Evolutionary conservation across 2,329 filamentous ascomycete species (phyloP), one percentile per base, ranked within the genome.

Genomic region (Chaetomium sp.): DNA sequence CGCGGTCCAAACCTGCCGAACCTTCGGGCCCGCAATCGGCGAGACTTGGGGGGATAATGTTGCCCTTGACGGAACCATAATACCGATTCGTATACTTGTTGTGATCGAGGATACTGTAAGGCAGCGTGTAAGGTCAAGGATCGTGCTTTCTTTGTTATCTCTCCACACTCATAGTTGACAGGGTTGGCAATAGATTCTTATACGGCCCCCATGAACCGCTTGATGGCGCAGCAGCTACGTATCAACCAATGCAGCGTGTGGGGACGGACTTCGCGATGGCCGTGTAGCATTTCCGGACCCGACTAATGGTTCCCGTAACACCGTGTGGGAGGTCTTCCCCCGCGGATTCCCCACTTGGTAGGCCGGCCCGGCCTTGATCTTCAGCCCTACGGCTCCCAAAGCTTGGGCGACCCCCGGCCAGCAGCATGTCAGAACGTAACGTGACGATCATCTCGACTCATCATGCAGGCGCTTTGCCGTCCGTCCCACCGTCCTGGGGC

Each of bases 1-100:
- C 6, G 59, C 54, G 9, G 59, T 62, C 63, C 63, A 65, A 12
- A 61, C 54, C 49, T 64, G 62, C 19, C 62, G 60, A 19, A 47
- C 14, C 52, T 64, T 64, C 2, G 52, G 54, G 12, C 46, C 49
- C 1, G 46, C 27, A 5, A 12, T 12, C 1, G 53, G 42, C 19
- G 46, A 43, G 2, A 46, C 45, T 6, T 11, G 10, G 10, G 19
- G 36, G 9, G 41, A 37, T 14, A 37, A 38, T 10, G 11, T 38
- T 38, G 46, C 12, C 32, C 10, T 37, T 7, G 35, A 42, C 7
- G 36, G n/a, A 6, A 27, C 40, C 50, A 38, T 46, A 8, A 35
- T 27, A 14, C 36, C 8, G 40, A 19, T 34, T 34, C 8, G 27
- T 35, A n/a, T 48, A 35, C 8, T 37, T 14, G 9, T 11, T 32